Base-by-base conservation (phyloP, 164 flowering plant species). In the Nelumbo lutea region DNA sequence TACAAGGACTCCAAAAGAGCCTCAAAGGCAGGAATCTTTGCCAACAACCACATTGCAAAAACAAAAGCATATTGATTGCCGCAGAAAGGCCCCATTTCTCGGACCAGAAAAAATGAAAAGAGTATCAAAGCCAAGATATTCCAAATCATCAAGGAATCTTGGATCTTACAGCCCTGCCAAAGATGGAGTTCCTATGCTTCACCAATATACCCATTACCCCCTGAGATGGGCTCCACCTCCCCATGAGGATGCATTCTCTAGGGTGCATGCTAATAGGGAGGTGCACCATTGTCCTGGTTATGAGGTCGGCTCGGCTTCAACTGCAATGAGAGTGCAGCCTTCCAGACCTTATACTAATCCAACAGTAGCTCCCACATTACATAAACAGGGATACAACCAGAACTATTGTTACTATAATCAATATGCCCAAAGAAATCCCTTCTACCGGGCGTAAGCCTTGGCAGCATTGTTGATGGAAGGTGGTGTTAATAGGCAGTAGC, bases 281-380 rank as follows among this genome's bases (percentile, higher is more conserved):
- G 2, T 42, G 11, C 57, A 42, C 70, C 57, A 13, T 52, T 13
- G 67, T 59, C 39, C 71, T 59, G 62, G 58, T 41, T 47, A 61
- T 41, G 71, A 69, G 46, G 13, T 43, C 55, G 70, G 65, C 44
- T 69, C 77, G 13, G 64, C 66, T 61, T 65, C 79, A 75, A 69
- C 61, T 66, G 51, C 46, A 39, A 64, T 45, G 42, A 61, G 70
- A 62, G 9, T 45, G n/a, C 58, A 46, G 1, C 66, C n/a, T 38
- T 47, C 51, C n/a, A 62, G 59, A 61, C 68, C 68, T 52, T 57
- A 56, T 27, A 45, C 67, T 2, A 48, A 61, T 38, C 6, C 41
- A 44, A 58, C n/a, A 3, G 38, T 47, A 51, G 38, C 3, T 38
- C 68, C 68, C 42, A 6, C 39, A 5, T 46, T 60, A 6, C 62